phyloP scores from a whole-genome alignment of 208 protist species.

The Naegleria gruberi region DNA sequence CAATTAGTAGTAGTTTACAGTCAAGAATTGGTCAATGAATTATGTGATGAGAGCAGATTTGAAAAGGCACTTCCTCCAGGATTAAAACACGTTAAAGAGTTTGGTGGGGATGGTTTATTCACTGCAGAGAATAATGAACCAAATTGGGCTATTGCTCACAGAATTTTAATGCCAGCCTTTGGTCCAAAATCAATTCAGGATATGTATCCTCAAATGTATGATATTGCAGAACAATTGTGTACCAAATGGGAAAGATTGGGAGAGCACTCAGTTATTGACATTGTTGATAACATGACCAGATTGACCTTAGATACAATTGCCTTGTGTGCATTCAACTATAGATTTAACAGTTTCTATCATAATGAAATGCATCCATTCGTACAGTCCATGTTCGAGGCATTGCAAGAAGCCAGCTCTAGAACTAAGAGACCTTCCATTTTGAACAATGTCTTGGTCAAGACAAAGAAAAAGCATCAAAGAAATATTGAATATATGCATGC shows the following conservation, averaged over 20 bases:
- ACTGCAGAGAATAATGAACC: neutral
- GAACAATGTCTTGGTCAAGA: neutral
- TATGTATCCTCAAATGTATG: neutral
- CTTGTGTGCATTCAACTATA: neutral
- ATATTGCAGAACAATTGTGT: neutral
- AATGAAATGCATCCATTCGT: neutral
- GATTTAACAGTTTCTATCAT: neutral
- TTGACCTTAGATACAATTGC: neutral
- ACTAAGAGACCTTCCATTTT: neutral
- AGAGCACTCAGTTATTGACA: neutral
- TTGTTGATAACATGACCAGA: neutral
- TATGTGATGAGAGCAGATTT: neutral
- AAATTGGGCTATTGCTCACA: slow-evolving; percentile 1
- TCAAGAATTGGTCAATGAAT: neutral
- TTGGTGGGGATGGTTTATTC: neutral
- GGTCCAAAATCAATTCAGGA: neutral
- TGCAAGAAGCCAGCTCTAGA: neutral
- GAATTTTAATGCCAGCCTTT: neutral
- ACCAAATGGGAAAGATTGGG: neutral
- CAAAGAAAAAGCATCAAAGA: neutral
- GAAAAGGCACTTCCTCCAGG: neutral
- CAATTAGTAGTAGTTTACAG: neutral
- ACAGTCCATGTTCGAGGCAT: neutral
- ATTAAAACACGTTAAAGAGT: neutral
- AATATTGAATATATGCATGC: neutral